phyloP scores from a whole-genome alignment of 2,329 filamentous ascomycete species.

The Alternaria conjuncta region DNA sequence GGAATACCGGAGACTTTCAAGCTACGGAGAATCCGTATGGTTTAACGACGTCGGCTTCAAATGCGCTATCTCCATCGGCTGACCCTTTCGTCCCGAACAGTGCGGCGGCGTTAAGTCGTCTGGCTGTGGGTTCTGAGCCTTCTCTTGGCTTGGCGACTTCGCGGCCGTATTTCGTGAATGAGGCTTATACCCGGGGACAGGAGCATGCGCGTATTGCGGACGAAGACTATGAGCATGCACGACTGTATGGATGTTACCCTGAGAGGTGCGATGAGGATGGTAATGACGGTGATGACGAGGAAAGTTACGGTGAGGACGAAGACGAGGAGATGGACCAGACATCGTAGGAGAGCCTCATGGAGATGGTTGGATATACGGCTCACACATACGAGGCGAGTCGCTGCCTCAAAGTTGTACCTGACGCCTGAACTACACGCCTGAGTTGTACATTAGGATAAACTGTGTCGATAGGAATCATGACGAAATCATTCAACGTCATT shows the following conservation, averaged over 20 bases:
- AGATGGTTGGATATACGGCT: neutral
- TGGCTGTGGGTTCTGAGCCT: neutral
- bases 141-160: neutral
- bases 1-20: neutral
- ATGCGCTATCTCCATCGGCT: neutral
- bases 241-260: neutral
- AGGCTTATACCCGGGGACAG: neutral
- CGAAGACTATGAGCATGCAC: neutral
- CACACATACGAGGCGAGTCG: neutral
- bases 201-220: neutral
- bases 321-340: neutral
- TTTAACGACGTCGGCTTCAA: neutral
- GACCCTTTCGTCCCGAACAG: neutral
- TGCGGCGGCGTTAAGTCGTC: neutral
- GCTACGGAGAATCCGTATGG: slow-evolving; percentile 14
- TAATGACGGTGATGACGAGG: neutral
- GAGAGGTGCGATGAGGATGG: neutral
- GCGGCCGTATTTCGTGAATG: neutral
- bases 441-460: neutral
- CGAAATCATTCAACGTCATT: fast-evolving
- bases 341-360: neutral
- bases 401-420: neutral
- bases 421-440: neutral
- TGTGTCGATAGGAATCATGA: neutral
- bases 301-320: neutral